Evolutionary conservation across 495 filamentous ascomycete species (phyloP), one percentile per base, ranked within the genome.

Genomic region (Xeromyces bisporus): DNA sequence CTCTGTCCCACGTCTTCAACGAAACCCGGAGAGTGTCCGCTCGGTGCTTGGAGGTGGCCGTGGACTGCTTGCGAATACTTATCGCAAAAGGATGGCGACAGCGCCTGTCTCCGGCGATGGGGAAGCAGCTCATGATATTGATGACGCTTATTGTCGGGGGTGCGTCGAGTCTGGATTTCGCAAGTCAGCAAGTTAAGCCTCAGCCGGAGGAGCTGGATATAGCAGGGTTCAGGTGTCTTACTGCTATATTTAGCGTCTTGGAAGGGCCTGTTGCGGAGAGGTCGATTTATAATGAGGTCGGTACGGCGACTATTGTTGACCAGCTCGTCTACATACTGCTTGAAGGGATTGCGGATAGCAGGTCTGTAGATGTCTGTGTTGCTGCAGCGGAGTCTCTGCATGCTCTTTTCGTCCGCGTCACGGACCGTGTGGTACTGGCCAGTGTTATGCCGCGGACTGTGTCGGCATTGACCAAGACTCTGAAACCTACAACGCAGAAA

Each of bases 371-470:
- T 18, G 53, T 85, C 3, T 82, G 82, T 40, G 37, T 77, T 2
- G 60, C 75, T 31, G 80, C 81, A 4, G 54, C 80, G 3, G 45
- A 54, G 8, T 69, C 80, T 13, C 49, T 92, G n/a, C 44, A 73
- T 8, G 60, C 63, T 5, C 56, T 91, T 18, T 67, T 74, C 35
- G 37, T 44, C 9, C 67, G 69, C 13, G 64, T 92, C 11, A 66
- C 56, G 34, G 79, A 89, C 46, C 64, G 65, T 28, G 63, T 80
- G 7, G 69, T 80, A 3, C 62, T 92, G 28, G 77, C 78, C 2
- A 81, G 68, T 29, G 85, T 96, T 39, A 69, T 94, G 41, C 89
- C 89, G 6, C 81, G 91, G 6, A 83, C 84, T 2, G 73, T 93
- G 1, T 93, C 87, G 6, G 67, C 73, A 4, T 47, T 99, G 28